Conservation (phyloP, 2,329 filamentous ascomycete genomes). For the Claviceps pusilla region DNA sequence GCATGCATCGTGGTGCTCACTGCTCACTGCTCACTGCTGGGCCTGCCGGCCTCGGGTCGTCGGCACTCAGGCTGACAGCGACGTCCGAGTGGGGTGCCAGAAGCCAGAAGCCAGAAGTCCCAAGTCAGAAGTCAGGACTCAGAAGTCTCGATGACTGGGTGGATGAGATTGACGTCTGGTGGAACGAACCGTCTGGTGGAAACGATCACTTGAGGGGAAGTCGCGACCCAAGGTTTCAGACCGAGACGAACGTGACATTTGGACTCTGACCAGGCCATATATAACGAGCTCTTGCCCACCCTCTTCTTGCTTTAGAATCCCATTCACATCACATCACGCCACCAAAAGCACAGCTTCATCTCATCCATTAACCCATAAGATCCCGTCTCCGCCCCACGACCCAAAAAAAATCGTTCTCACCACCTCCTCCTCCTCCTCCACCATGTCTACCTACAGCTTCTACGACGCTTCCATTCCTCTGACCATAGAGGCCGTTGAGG, state of each 20-base stretch:
- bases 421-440: slow-evolving; percentile 6
- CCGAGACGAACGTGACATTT: too few relatives aligned
- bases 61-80: background rate
- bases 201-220: background rate
- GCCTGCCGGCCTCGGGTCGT: background rate
- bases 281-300: slow-evolving; percentile 1
- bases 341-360: background rate
- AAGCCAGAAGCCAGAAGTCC: too few relatives aligned
- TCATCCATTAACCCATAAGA: background rate
- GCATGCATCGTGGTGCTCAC: background rate
- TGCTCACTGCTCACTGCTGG: background rate
- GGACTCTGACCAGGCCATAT: background rate
- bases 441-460: slow-evolving; percentile 22
- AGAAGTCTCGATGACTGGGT: background rate
- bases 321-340: background rate
- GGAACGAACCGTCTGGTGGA: too few relatives aligned
- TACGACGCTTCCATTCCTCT: slow-evolving; percentile 24
- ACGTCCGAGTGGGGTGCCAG: background rate
- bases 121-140: too few relatives aligned
- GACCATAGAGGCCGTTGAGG: slow-evolving; percentile 17
- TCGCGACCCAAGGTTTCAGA: background rate
- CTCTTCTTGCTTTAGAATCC: background rate
- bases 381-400: background rate
- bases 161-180: too few relatives aligned
- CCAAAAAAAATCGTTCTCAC: background rate